Conservation (phyloP, 148 eudicot species). For the Cornus florida region DNA sequence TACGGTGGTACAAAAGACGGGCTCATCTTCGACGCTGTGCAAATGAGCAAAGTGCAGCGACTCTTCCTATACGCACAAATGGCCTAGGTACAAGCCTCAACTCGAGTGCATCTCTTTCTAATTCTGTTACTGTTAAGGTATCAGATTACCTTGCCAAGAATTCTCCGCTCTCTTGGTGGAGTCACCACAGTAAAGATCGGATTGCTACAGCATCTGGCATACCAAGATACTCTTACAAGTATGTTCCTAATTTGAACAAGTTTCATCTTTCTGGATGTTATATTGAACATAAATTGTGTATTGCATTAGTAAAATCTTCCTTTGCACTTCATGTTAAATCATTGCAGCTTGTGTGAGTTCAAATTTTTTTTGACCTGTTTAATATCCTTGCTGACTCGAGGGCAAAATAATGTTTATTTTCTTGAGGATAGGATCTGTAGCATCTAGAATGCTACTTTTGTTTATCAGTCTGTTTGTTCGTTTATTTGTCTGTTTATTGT, state of each 20-base stretch:
- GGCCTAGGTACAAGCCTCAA: conserved; percentile 55
- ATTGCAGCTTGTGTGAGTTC: not conserved
- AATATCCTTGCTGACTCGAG: not conserved
- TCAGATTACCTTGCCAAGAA: conserved; percentile 37
- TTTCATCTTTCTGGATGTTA: not conserved
- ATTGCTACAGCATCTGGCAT: conserved; percentile 70
- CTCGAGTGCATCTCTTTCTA: conserved; percentile 55
- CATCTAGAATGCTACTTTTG: not conserved
- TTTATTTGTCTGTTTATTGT: not conserved
- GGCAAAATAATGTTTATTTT: not conserved
- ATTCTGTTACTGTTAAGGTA: conserved; percentile 40
- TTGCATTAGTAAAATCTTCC: not conserved
- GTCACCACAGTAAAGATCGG: conserved; percentile 54
- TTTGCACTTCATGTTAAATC: conserved; percentile 1
- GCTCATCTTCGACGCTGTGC: conserved; percentile 34
- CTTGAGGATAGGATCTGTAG: not conserved
- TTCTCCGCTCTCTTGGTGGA: conserved; percentile 60
- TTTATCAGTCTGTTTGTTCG: not conserved
- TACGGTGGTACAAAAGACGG: conserved; percentile 68
- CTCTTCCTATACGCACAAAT: conserved; percentile 63
- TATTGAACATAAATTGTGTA: not conserved
- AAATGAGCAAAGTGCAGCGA: conserved; percentile 22
- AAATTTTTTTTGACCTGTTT: not conserved
- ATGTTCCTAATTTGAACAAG: conserved; percentile 26
- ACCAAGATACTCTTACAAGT: conserved; percentile 84